These are phyloP conservation scores for Leptoxyphium fumago DNA, from an alignment of 2,329 filamentous ascomycete genomes.

Conservation along the genomic window DNA sequence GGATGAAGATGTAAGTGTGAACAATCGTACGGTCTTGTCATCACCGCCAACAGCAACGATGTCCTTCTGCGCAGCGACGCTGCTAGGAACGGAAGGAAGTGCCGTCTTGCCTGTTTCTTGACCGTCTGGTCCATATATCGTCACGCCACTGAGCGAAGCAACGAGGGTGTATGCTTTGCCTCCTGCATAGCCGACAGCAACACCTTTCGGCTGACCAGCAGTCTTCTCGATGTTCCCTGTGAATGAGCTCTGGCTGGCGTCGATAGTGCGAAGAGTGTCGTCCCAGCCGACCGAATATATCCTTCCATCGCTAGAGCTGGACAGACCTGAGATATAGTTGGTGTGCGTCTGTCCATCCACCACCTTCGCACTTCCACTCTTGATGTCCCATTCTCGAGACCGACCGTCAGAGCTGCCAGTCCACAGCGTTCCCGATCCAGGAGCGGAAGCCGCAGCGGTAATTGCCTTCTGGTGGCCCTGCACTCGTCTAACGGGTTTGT, in stretches of 20 bases:
- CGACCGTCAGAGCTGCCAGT: constrained; percentile 89
- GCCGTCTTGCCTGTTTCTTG: constrained; percentile 35
- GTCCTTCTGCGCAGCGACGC: constrained; percentile 53
- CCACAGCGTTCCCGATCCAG: constrained; percentile 50
- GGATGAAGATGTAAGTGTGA: constrained; percentile 41
- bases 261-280: constrained; percentile 69
- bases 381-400: constrained; percentile 69
- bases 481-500: constrained; percentile 53
- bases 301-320: constrained; percentile 32
- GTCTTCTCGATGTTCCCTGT: constrained; percentile 53
- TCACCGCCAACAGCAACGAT: constrained; percentile 64
- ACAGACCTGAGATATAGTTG: constrained; percentile 70
- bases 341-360: constrained; percentile 72
- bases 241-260: constrained; percentile 61
- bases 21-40: constrained; percentile 62
- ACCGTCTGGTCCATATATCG: constrained; percentile 38
- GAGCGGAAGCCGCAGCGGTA: constrained; percentile 53
- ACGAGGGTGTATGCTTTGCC: constrained; percentile 38
- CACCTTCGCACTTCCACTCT: constrained; percentile 50
- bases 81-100: constrained; percentile 45
- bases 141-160: constrained; percentile 40
- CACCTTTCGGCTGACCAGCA: constrained; percentile 64
- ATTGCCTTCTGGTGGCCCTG: constrained; percentile 87
- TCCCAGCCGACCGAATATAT: constrained; percentile 92
- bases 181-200: constrained; percentile 43